Percentiles rank a stretch among this genome's conserved stretches.
Evolutionary conservation across 2,329 filamentous ascomycete species (phyloP).

Genomic region (Acephala macrosclerotiorum): DNA sequence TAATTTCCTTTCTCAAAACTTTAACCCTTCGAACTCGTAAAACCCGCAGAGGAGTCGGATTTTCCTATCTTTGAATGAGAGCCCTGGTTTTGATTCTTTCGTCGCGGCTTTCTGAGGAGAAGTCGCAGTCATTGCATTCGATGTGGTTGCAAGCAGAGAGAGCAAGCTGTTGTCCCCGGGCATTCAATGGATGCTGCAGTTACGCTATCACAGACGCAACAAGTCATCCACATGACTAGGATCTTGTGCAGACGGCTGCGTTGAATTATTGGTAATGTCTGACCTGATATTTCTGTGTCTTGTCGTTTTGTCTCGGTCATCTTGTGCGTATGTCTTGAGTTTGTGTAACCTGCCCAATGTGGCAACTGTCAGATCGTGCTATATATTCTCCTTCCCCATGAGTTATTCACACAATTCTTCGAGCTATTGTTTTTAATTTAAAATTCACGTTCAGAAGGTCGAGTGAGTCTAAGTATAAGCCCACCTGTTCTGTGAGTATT

Average conservation of each 20-base stretch:
- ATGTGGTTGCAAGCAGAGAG: neutral
- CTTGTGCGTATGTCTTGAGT: neutral
- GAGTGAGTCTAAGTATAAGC: neutral
- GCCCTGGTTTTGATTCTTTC: neutral
- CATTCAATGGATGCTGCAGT: neutral
- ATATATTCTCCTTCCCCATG: conserved; percentile 5
- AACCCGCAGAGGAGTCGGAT: neutral
- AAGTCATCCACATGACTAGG: conserved; percentile 10
- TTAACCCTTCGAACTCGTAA: neutral
- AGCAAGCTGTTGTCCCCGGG: conserved; percentile 1
- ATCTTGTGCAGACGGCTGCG: neutral
- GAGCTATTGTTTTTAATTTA: neutral
- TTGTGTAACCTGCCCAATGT: conserved; percentile 7
- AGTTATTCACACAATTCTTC: neutral
- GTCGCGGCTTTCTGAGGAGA: neutral
- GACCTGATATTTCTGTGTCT: neutral
- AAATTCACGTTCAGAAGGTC: conserved; percentile 1
- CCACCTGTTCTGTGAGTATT: neutral
- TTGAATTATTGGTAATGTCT: neutral
- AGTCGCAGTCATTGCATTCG: conserved; percentile 12
- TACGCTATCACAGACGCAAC: neutral
- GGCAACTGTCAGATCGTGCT: neutral
- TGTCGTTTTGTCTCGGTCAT: neutral
- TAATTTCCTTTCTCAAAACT: conserved; percentile 5
- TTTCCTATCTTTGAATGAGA: neutral